These are phyloP conservation scores for Cryphonectria japonica DNA, from an alignment of 2,329 filamentous ascomycete genomes.

Conservation along the genomic window DNA sequence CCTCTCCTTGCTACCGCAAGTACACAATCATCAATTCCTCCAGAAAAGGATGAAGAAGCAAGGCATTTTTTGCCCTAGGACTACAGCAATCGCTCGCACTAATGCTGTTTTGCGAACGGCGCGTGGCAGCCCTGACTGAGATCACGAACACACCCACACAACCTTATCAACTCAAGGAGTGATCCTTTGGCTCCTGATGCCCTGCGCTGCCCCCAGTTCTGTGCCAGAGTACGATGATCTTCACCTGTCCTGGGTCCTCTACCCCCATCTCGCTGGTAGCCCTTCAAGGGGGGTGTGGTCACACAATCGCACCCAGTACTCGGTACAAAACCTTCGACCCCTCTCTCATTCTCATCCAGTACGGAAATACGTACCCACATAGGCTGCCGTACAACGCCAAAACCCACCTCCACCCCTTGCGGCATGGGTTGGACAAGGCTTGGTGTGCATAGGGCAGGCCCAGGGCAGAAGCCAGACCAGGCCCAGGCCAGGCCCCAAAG, in stretches of 20 bases:
- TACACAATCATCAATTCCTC: neutral
- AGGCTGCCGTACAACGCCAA: neutral
- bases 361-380: conserved; percentile 4
- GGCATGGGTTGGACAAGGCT: neutral
- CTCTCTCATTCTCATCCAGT: neutral
- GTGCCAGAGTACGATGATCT: neutral
- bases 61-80: neutral
- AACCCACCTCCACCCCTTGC: neutral
- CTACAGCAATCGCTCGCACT: neutral
- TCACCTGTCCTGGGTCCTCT: neutral
- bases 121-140: conserved; percentile 7
- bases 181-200: neutral
- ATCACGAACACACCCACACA: neutral
- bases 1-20: neutral
- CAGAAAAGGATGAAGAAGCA: too few relatives aligned
- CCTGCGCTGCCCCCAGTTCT: neutral
- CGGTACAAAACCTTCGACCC: neutral
- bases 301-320: neutral
- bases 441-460: neutral
- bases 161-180: neutral
- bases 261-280: neutral
- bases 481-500: neutral
- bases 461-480: neutral
- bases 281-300: neutral
- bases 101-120: neutral